Evolutionary conservation across 169 alveolate genomes (phyloP), one percentile per base, ranked within the genome.

Genomic region (Eimeria brunetti): DNA sequence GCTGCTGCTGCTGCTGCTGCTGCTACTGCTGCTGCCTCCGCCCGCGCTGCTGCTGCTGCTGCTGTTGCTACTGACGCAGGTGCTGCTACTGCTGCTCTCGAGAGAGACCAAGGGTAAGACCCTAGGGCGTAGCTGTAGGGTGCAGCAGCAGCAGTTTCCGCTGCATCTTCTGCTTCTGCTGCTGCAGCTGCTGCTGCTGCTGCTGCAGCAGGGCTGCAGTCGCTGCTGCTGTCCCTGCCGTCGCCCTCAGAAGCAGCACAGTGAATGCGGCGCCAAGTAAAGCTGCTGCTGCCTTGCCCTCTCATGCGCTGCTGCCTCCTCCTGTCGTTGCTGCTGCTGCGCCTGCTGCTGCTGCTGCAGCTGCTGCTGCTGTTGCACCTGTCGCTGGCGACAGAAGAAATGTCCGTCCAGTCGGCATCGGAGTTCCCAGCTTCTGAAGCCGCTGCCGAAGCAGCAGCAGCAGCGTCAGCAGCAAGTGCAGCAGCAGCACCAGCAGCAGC

Each of bases 1-100:
- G 60, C 71, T 80, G 64, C 69, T 80, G 71, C 89, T 80, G 89
- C 89, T 80, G 71, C 69, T 80, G 89, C 89, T 51, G 89, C 89
- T 80, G 85, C 36, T 75, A 58, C 60, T 36, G 85, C 33, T 16
- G 51, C 60, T 75, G 51, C 85, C 14, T 24, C 38, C 41, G 44
- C 36, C 11, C 36, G 18, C 11, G 38, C 30, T 30, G 38, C 78
- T 27, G 44, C 78, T 22, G 44, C 78, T 27, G 44, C n/a, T 36
- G 62, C 69, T 80, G 85, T 33, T 75, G 85, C 60, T 11, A 58
- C 58, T 44, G 27, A 33, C n/a, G n/a, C n/a, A n/a, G n/a, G n/a
- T n/a, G 2, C 33, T 27, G 22, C 58, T 27, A n/a, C 85, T 36
- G 85, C 58, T 38, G 85, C 58, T 75, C 80, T 36, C 14, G 80